phyloP scores from a whole-genome alignment of 345 rosid species.

The Pistacia atlantica region DNA sequence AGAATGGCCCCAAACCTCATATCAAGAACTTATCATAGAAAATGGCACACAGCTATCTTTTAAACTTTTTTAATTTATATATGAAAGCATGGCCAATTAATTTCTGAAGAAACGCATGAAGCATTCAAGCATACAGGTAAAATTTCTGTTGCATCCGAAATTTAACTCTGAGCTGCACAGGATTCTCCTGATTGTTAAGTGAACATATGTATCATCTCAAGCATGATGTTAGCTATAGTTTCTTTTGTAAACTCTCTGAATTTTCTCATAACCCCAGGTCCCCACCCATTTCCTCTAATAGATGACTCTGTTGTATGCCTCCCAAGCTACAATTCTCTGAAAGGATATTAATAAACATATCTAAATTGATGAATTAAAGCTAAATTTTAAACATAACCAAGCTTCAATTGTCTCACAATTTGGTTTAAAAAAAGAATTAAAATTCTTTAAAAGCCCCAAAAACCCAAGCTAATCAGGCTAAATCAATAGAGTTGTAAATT shows the following conservation, averaged over 20 bases:
- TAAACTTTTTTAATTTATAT: neutral
- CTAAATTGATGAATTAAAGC: neutral
- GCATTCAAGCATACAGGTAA: neutral
- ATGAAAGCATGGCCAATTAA: neutral
- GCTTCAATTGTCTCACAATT: neutral
- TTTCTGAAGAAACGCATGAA: neutral
- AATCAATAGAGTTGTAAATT: neutral
- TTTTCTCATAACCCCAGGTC: neutral
- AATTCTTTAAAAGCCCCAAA: neutral
- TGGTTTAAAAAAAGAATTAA: neutral
- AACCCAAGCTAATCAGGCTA: constrained; percentile 9
- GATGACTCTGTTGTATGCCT: neutral
- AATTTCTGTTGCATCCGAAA: neutral
- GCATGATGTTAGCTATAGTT: neutral
- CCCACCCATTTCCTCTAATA: neutral
- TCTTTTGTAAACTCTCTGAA: neutral
- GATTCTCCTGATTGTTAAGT: neutral
- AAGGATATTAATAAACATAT: neutral
- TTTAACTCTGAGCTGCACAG: neutral
- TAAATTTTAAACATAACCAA: neutral
- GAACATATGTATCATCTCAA: neutral
- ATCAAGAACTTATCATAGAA: neutral
- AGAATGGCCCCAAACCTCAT: neutral
- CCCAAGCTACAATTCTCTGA: neutral
- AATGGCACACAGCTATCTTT: neutral